Evolutionary conservation across 148 eudicot genomes (phyloP), one percentile per base, ranked within the genome.

Genomic region (Rhododendron kiyosumense): DNA sequence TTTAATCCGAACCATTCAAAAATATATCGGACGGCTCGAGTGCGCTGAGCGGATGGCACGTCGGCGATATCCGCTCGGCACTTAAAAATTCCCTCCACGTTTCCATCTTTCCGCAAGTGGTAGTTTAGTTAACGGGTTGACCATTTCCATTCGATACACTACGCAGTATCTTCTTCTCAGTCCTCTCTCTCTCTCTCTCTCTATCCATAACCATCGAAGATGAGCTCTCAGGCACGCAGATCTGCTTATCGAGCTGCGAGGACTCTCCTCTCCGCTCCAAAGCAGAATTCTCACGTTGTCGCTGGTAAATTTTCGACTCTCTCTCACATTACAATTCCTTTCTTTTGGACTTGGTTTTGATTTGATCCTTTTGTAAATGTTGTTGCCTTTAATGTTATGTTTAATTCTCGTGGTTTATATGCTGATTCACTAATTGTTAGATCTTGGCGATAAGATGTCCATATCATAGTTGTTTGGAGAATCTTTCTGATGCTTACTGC

Each of bases 191-290:
- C 10, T 78, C 65, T 76, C 52, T n/a, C 86, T 43, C 73, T 82
- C 17, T 10, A 15, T 2, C 28, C 41, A 15, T 32, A 65, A 17
- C 28, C n/a, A 30, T 41, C 77, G 46, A 89, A 82, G 79, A 95
- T 95, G 96, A 94, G 95, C 88, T 90, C 93, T 15, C 95, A 93
- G 83, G 85, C 92, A 24, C 90, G 61, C 94, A 93, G 95, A 93
- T 93, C 94, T 81, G 94, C 94, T 83, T 81, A 93, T 18, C 88
- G 87, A 84, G 93, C 91, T 46, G 94, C 94, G 4, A 93, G 93
- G 85, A 91, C 97, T 83, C 41, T 96, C 67, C 88, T 93, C 85
- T 93, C 96, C 32, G 90, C 93, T 88, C 88, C 96, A 13, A 91
- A 90, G 86, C 92, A 79, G 71, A 34, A 88, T 65, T 88, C 94